Evolutionary conservation across 768 basidiomycete genomes (phyloP), one percentile per base, ranked within the genome.

Genomic region (Rossbeevera mucosa): DNA sequence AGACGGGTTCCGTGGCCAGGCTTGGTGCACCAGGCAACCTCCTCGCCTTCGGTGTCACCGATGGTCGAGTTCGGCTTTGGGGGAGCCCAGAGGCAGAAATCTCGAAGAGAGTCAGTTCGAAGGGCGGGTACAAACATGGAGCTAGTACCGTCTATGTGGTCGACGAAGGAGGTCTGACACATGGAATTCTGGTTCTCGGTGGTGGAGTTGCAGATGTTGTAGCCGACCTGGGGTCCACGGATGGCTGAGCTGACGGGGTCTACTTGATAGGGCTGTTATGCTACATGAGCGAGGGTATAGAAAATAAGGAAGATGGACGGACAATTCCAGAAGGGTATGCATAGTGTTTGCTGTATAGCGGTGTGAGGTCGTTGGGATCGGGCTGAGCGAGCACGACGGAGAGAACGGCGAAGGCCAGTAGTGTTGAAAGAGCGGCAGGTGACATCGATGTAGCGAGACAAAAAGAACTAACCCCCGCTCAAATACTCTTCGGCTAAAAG

Each of bases 21-120:
- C 64, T 85, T 81, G n/a, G 82, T 80, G 71, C 88, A 93, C 78
- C 80, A 93, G 1, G 88, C 81, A 9, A 92, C 85, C 61, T 81
- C 82, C 63, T 81, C 73, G 38, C 78, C 82, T 64, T 93, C 91
- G 2, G 78, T 78, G 53, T 86, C 76, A 29, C 77, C 84, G 41
- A 92, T 82, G 16, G 71, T 66, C 13, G 76, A 72, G 64, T 80
- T 73, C 4, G 77, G 71, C n/a, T 69, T 67, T 1, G 74, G 58
- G 0, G 84, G 79, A 26, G 74, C 82, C 81, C 83, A 88, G 0
- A 88, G 59, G 57, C 86, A 88, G 67, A 85, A 88, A 61, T 88
- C 86, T 88, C 0, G 11, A 41, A 22, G 31, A 8, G 1, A 16
- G 28, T 44, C 26, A 55, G 18, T 20, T 9, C n/a, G 1, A 9